phyloP scores from a whole-genome alignment of 306 rosid genomes.

The Pterocarpus macrocarpus region DNA sequence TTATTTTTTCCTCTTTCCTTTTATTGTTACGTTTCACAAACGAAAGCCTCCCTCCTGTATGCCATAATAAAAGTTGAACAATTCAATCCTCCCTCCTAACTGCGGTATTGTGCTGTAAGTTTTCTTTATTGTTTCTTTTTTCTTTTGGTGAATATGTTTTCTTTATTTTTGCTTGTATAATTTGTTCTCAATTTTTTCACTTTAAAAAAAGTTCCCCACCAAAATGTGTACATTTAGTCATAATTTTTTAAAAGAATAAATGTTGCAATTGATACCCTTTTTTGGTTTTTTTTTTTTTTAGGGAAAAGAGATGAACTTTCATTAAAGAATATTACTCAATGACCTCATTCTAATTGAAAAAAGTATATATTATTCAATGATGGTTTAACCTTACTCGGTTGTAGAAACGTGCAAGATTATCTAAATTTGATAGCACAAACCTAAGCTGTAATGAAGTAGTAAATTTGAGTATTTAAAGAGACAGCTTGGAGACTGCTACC shows the following conservation, averaged over 20 bases:
- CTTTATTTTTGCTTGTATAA: background rate
- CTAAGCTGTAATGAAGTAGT: background rate
- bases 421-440: slow-evolving; percentile 3
- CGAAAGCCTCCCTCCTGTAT: slow-evolving; percentile 8
- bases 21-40: background rate
- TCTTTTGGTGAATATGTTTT: background rate
- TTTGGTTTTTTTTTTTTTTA: background rate
- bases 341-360: background rate
- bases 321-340: background rate
- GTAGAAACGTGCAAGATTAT: background rate
- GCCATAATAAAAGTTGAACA: background rate
- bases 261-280: background rate
- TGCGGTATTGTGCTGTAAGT: background rate
- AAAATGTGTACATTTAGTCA: background rate
- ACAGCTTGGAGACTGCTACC: background rate
- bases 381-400: background rate
- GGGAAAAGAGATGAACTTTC: background rate
- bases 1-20: background rate
- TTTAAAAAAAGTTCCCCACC: background rate
- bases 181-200: background rate
- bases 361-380: background rate
- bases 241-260: background rate
- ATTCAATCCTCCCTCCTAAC: background rate
- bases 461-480: background rate
- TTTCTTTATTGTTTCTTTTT: background rate